phyloP scores from a whole-genome alignment of 306 rosid genomes.

The Alnus rubra region DNA sequence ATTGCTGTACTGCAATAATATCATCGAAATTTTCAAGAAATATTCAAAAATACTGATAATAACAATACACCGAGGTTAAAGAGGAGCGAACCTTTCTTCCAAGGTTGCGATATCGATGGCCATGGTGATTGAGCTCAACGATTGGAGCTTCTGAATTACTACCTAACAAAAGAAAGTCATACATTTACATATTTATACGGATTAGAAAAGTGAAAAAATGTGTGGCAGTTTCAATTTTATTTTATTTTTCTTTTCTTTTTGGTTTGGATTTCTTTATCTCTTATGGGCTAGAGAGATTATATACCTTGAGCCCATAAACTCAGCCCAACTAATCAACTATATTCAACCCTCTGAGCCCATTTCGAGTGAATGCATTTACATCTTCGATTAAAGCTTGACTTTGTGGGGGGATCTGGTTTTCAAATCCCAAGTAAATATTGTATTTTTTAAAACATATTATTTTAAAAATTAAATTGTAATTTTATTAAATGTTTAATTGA shows the following conservation, averaged over 20 bases:
- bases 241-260: no score
- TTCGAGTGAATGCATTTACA: background rate
- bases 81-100: constrained; percentile 49
- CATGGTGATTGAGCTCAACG: constrained; percentile 44
- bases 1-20: background rate
- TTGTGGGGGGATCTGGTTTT: no score
- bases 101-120: constrained; percentile 44
- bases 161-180: background rate
- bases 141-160: background rate
- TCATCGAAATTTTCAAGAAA: background rate
- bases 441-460: no score
- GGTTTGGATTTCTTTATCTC: background rate
- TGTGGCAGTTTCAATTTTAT: background rate
- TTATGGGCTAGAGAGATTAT: background rate
- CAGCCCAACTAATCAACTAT: background rate
- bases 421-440: no score
- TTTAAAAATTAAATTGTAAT: no score
- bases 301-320: background rate
- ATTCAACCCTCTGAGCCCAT: background rate
- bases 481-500: no score
- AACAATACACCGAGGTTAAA: background rate
- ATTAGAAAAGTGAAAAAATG: background rate
- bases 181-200: background rate
- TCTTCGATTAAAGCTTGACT: no score
- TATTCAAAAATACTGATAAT: background rate